These are phyloP conservation scores for Echinosophora koreensis DNA, from an alignment of 306 rosid genomes.

Conservation along the genomic window DNA sequence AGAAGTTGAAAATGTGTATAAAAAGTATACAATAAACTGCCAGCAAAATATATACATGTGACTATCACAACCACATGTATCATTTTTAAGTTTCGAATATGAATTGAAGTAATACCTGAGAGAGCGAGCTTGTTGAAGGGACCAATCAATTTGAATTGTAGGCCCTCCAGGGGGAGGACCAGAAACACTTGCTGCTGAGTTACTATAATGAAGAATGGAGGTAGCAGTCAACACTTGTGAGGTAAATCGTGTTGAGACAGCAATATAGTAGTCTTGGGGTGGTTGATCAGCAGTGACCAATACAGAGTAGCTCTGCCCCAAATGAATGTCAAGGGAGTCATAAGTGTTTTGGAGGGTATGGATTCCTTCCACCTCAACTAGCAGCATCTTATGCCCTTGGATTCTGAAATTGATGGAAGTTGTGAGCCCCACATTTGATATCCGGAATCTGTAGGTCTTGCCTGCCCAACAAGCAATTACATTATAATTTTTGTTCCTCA, in stretches of 20 bases:
- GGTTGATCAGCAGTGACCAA: conserved; percentile 86
- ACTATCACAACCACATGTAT: background rate
- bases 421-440: conserved; percentile 86
- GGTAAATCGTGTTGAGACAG: conserved; percentile 77
- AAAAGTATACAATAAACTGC: background rate
- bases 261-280: conserved; percentile 72
- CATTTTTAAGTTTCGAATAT: background rate
- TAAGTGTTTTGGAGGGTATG: conserved; percentile 85
- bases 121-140: conserved; percentile 88
- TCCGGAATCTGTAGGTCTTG: conserved; percentile 81
- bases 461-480: conserved; percentile 59
- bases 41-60: background rate
- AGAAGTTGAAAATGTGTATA: background rate
- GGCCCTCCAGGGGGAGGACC: conserved; percentile 87
- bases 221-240: conserved; percentile 70
- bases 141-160: conserved; percentile 83
- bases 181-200: conserved; percentile 69
- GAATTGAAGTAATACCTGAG: conserved; percentile 58
- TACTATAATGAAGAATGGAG: conserved; percentile 75
- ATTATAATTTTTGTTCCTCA: background rate
- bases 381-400: conserved; percentile 81
- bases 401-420: conserved; percentile 86
- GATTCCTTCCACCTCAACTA: conserved; percentile 93
- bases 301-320: conserved; percentile 89
- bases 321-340: conserved; percentile 83